Conservation (phyloP, 139 green algal genomes). For the Tetratostichococcus sp. region DNA sequence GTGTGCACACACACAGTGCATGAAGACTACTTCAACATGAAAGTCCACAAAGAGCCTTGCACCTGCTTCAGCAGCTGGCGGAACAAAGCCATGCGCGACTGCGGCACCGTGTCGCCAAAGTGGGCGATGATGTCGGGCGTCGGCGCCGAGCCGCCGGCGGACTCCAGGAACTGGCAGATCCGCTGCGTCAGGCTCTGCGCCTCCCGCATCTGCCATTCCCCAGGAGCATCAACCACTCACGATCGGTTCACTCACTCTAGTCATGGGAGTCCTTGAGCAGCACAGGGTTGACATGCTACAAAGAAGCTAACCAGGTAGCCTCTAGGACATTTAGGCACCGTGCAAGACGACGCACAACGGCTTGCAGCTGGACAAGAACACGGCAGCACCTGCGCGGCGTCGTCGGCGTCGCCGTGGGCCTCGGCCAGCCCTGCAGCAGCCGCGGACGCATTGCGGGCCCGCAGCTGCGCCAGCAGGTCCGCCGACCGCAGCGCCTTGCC, state of each 20-base stretch:
- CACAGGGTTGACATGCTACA: no score
- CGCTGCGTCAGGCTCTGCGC: slow-evolving; percentile 35
- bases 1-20: no score
- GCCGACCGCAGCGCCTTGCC: slow-evolving; percentile 20
- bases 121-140: slow-evolving; percentile 52
- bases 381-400: neutral
- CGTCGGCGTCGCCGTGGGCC: neutral
- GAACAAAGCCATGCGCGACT: slow-evolving; percentile 58
- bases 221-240: neutral
- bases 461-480: slow-evolving; percentile 50
- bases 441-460: slow-evolving; percentile 27
- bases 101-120: slow-evolving; percentile 42
- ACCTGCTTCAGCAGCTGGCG: slow-evolving; percentile 61
- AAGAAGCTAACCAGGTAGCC: no score
- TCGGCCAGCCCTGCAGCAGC: slow-evolving; percentile 1
- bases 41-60: no score
- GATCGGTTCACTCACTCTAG: no score
- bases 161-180: slow-evolving; percentile 51
- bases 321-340: no score
- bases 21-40: no score
- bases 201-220: slow-evolving; percentile 1
- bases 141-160: slow-evolving; percentile 16
- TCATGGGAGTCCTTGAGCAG: neutral
- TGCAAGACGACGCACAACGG: no score
- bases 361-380: neutral